Base-by-base conservation (phyloP, 345 rosid species). In the Sapria himalayana region DNA sequence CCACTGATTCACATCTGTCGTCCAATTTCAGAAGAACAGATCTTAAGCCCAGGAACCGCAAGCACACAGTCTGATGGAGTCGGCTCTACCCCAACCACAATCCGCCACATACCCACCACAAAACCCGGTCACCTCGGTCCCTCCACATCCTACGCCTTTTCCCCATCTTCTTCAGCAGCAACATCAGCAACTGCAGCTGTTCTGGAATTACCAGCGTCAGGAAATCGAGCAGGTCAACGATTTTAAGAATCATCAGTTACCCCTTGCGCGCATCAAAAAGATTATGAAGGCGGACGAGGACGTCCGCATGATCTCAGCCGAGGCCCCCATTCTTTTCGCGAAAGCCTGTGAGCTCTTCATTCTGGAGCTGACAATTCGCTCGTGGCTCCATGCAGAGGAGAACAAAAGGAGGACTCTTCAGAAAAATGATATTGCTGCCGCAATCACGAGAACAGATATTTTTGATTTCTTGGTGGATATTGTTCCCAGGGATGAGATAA, bases 281-380 rank as follows among this genome's bases (percentile, higher is more conserved):
- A 86, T 86, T 60, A 86, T 86, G 97, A 86, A 86, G 57, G 94
- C 94, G 17, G 93, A 86, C 47, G 94, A 86, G 54, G 97, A 86
- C 45, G 94, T 81, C 25, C 94, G 94, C 36, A 86, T 86, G 97
- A 86, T 86, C 72, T 77, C 96, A 11, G 92, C 93, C 13, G 96
- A 81, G 58, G 96, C 92, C 2, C 96, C 96, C 25, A 73, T 85
- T 50, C 69, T 85, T 21, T 80, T 85, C 57, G 68, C 96, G 22
- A 85, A 85, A 53, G 96, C 96, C 24, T 85, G 96, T 34, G 96
- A 85, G 76, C 82, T 85, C 39, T 85, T 85, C 69, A 77, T 85
- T 43, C 69, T 85, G 43, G 96, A 85, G 48, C 85, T 84, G 39
- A 84, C 95, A 14, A 84, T 84, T 55, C 72, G 95, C 5, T 85